A percentile compares a stretch with the other conserved stretches of the same genome.
Conservation (phyloP, 192 early-diverging fungal species). For the Borealophlyctis nickersoniae region DNA sequence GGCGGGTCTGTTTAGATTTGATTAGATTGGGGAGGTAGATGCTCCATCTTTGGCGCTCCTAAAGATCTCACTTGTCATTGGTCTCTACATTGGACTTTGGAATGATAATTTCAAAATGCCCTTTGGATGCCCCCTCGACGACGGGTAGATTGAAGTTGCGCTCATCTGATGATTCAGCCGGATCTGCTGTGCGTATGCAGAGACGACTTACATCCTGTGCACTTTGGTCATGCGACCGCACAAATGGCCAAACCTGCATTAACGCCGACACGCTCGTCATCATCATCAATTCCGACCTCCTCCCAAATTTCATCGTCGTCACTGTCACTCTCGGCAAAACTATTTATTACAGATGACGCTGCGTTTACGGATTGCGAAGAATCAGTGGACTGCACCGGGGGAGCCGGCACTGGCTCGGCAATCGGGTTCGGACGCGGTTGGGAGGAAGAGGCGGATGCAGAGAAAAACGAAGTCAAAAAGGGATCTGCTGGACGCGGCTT, state of each 20-base stretch:
- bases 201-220: too few species aligned
- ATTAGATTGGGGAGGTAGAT: not conserved
- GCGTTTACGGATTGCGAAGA: too few species aligned
- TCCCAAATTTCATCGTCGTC: conserved; percentile 38
- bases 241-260: not conserved
- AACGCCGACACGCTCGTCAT: not conserved
- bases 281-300: conserved; percentile 15
- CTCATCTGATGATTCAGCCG: not conserved
- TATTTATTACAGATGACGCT: too few species aligned
- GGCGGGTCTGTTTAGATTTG: not conserved
- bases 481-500: too few species aligned
- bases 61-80: too few species aligned
- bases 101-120: conserved; percentile 14
- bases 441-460: too few species aligned
- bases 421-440: too few species aligned
- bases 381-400: too few species aligned
- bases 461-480: too few species aligned
- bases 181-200: too few species aligned
- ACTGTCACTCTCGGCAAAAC: conserved; percentile 12
- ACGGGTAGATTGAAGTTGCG: not conserved
- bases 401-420: too few species aligned
- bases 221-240: conserved; percentile 2
- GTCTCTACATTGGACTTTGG: not conserved
- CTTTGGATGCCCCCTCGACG: not conserved
- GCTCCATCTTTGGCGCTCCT: too few species aligned